Percentiles rank a stretch among this genome's conserved stretches.
Evolutionary conservation across 2,329 filamentous ascomycete genomes (phyloP).

Genomic region (Sarocladiaceae sp.): DNA sequence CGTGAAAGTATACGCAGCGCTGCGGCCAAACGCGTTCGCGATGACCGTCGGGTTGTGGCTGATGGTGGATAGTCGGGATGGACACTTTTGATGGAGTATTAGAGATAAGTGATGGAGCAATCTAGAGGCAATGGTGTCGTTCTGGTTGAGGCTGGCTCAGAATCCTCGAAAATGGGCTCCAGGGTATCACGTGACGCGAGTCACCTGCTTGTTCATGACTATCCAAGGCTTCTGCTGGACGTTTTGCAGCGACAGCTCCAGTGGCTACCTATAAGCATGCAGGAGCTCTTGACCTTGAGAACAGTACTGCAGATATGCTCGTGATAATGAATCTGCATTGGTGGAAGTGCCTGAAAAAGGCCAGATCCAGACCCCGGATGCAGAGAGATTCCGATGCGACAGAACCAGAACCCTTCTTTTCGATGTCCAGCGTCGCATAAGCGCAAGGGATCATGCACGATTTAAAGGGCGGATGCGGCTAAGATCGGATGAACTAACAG

Average conservation of each 20-base stretch:
- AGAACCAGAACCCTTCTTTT: too few relatives aligned
- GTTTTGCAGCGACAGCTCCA: too few relatives aligned
- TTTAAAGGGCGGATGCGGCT: neutral
- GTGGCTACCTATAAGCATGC: too few relatives aligned
- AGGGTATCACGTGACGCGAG: constrained; percentile 7
- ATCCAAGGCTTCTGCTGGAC: too few relatives aligned
- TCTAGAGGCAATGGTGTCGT: neutral
- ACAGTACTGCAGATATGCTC: too few relatives aligned
- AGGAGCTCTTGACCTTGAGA: too few relatives aligned
- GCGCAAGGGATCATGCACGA: neutral
- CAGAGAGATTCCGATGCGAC: too few relatives aligned
- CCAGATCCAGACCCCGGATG: too few relatives aligned
- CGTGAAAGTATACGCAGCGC: neutral
- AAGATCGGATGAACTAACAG: neutral
- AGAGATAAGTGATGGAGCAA: neutral
- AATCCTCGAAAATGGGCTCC: neutral
- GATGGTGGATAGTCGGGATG: neutral
- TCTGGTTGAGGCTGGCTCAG: too few relatives aligned
- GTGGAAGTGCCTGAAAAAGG: too few relatives aligned
- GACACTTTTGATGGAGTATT: neutral
- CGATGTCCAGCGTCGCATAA: too few relatives aligned
- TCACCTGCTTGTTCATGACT: neutral
- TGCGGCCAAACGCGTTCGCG: neutral
- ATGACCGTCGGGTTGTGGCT: neutral
- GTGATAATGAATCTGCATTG: too few relatives aligned